Percentiles rank a stretch among this genome's conserved stretches.
Evolutionary conservation across 2,329 filamentous ascomycete genomes (phyloP).

Genomic region (Apiospora phragmitis): DNA sequence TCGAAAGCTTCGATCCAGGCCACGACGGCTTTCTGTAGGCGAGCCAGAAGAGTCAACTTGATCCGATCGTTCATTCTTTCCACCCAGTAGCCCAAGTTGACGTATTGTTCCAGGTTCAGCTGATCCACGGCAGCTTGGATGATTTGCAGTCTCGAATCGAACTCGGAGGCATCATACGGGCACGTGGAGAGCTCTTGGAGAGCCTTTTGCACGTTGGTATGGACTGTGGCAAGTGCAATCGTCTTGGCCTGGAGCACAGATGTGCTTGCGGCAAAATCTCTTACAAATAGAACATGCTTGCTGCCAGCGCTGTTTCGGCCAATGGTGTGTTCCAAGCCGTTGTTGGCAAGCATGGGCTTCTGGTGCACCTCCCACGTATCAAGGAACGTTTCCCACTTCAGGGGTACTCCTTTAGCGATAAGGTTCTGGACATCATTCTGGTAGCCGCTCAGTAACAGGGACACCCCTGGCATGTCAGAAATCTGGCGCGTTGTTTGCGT

Average conservation of each 20-base stretch:
- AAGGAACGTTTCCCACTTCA: constrained; percentile 97
- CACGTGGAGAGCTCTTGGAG: constrained; percentile 82
- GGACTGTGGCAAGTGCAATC: constrained; percentile 72
- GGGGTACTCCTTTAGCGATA: constrained; percentile 81
- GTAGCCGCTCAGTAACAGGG: constrained; percentile 85
- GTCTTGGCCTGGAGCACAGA: constrained; percentile 89
- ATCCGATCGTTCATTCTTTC: constrained; percentile 83
- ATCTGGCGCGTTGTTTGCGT: constrained; percentile 87
- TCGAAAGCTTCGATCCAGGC: constrained; percentile 88
- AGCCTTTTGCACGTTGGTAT: constrained; percentile 79
- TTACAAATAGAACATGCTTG: constrained; percentile 95
- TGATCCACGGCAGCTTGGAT: constrained; percentile 95
- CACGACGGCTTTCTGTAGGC: constrained; percentile 80
- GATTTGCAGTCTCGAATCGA: constrained; percentile 76
- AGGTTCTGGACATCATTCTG: constrained; percentile 85
- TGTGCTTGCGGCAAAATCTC: constrained; percentile 85
- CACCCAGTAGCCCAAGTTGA: constrained; percentile 91
- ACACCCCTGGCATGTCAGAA: constrained; percentile 80
- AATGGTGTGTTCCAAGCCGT: constrained; percentile 57
- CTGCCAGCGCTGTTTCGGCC: constrained; percentile 67
- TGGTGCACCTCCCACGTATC: constrained; percentile 93
- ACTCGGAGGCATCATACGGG: constrained; percentile 76
- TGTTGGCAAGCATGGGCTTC: constrained; percentile 59
- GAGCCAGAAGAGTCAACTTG: constrained; percentile 74
- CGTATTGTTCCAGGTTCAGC: constrained; percentile 92